These are phyloP conservation scores for Candida qinlingensis DNA, from an alignment of 805 yeast species.

Conservation along the genomic window DNA sequence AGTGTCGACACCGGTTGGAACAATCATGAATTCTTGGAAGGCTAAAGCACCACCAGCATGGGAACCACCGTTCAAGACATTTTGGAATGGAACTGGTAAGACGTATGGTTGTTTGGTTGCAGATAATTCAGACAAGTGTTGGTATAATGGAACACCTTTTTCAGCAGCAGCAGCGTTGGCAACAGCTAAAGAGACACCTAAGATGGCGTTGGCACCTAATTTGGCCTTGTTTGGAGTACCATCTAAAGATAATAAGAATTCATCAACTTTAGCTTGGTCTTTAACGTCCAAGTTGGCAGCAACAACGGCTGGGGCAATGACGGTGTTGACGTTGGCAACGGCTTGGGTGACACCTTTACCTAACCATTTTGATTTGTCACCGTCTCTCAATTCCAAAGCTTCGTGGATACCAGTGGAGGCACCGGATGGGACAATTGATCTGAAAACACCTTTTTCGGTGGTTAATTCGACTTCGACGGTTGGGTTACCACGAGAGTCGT, in stretches of 20 bases:
- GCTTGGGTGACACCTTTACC: constrained; percentile 99
- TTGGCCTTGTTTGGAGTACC: constrained; percentile 97
- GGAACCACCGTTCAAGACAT: constrained; percentile 98
- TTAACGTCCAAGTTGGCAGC: constrained; percentile 77
- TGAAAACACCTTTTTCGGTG: constrained; percentile 91
- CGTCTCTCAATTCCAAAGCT: constrained; percentile 98
- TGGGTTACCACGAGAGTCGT: constrained; percentile 99
- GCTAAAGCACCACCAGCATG: constrained; percentile 99
- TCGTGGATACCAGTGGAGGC: constrained; percentile 99
- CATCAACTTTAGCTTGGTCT: constrained; percentile 83
- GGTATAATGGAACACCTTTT: constrained; percentile 88
- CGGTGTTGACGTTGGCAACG: constrained; percentile 89
- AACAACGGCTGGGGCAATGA: constrained; percentile 91
- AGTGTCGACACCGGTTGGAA: constrained; percentile 83
- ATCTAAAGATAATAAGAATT: constrained; percentile 79
- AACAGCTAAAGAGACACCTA: constrained; percentile 96
- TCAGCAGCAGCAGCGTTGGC: constrained; percentile 98
- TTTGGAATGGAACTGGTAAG: constrained; percentile 98
- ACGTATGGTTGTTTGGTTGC: constrained; percentile 76
- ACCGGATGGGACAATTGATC: constrained; percentile 98
- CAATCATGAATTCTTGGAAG: constrained; percentile 99
- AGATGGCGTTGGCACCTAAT: constrained; percentile 97
- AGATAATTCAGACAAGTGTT: constrained; percentile 80
- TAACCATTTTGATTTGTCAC: constrained; percentile 94
- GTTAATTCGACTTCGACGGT: constrained; percentile 96